Percentiles rank a stretch among this genome's conserved stretches.
Conservation (phyloP, 345 rosid species). For the Brassica cretica region DNA sequence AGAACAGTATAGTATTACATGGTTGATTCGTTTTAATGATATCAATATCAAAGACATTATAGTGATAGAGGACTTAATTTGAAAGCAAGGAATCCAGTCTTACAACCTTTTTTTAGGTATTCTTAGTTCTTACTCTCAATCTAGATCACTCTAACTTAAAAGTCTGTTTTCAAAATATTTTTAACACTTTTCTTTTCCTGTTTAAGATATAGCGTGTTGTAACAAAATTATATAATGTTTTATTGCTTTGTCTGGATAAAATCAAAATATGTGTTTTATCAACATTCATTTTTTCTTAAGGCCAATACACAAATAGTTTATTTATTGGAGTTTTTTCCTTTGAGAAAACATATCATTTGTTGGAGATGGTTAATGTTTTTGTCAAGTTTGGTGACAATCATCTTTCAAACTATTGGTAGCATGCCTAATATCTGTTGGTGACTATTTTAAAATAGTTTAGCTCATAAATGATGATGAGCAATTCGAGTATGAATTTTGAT, state of each 20-base stretch:
- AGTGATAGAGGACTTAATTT: not conserved
- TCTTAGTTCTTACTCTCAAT: not conserved
- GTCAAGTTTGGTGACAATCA: slow-evolving; percentile 17
- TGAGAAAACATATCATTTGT: not conserved
- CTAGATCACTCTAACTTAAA: not conserved
- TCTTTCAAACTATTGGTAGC: slow-evolving; percentile 24
- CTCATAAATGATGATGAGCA: not conserved
- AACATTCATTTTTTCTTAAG: not conserved
- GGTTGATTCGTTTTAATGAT: not conserved
- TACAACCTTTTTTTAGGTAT: not conserved
- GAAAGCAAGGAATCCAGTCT: not conserved
- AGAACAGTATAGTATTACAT: not conserved
- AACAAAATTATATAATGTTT: too few species aligned
- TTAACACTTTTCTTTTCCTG: not conserved
- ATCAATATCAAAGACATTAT: not conserved
- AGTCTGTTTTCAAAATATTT: not conserved
- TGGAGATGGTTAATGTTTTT: slow-evolving; percentile 16
- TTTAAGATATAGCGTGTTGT: not conserved
- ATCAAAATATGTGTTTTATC: not conserved
- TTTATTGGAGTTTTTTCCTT: not conserved
- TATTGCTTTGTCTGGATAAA: not conserved
- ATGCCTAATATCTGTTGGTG: not conserved
- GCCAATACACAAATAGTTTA: not conserved
- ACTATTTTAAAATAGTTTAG: not conserved
- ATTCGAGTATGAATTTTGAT: not conserved